These are phyloP conservation scores for Epicoccum sorghinum DNA, from an alignment of 2,329 filamentous ascomycete species.

Conservation along the genomic window DNA sequence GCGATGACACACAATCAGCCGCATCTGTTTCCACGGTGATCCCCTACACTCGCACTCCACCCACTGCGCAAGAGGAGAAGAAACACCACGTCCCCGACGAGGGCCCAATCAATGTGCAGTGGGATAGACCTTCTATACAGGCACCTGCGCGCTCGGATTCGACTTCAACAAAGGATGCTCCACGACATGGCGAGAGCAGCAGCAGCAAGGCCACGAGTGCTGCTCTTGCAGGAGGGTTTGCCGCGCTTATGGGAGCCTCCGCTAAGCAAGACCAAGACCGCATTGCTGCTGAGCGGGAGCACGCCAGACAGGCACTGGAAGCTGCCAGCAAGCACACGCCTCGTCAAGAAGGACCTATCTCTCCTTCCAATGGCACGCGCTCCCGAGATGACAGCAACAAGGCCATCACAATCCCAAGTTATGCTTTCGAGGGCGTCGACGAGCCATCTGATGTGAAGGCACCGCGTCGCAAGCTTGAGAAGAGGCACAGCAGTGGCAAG, in stretches of 20 bases:
- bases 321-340: constrained; percentile 25
- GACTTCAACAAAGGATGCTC: constrained; percentile 11
- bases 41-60: constrained; percentile 4
- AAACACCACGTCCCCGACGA: constrained; percentile 5
- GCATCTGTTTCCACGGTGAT: constrained; percentile 12
- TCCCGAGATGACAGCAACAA: constrained; percentile 22
- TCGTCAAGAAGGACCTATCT: constrained; percentile 15
- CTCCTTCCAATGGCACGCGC: constrained; percentile 28
- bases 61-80: neutral
- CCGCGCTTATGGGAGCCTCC: constrained; percentile 38
- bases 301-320: constrained; percentile 35
- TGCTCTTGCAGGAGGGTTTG: constrained; percentile 42
- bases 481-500: constrained; percentile 49
- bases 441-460: constrained; percentile 46
- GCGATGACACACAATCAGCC: constrained; percentile 12
- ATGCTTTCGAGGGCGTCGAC: constrained; percentile 43
- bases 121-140: constrained; percentile 1
- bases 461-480: constrained; percentile 56
- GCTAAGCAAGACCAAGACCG: constrained; percentile 44
- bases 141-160: neutral
- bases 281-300: constrained; percentile 35
- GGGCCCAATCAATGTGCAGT: constrained; percentile 4
- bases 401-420: constrained; percentile 36
- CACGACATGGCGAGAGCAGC: constrained; percentile 20
- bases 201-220: constrained; percentile 27